Base-by-base conservation (phyloP, 2,329 filamentous ascomycete species). In the Arthrobotrys entomopaga region DNA sequence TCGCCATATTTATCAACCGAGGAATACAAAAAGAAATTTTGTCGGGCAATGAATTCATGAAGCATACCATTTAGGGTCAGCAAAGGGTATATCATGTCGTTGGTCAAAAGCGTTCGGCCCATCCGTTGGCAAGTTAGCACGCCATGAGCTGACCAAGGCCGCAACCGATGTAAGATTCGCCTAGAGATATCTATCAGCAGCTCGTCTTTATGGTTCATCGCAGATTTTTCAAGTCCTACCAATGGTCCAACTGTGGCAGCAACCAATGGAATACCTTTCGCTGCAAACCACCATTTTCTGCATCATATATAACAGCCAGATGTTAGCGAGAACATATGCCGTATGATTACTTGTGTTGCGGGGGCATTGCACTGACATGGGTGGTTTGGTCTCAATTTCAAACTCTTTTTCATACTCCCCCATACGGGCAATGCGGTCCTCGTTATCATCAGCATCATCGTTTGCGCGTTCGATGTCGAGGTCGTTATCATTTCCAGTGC, bases 81-180 rank as follows among this genome's bases (percentile, higher is more conserved):
- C 92, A 91, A 81, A 96, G 91, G 0, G 77, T 42, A 67, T 90
- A 84, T 26, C 86, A 87, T 0, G 87, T 79, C 3, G 70, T 22
- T 66, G 49, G 60, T 74, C 70, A 38, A 58, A 74, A 20, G 88
- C 87, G 15, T 83, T 77, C 77, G 88, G 89, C 0, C 85, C 82
- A 0, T 83, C 82, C 0, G 84, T 83, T 0, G 81, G 79, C 56
- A 83, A 82, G 56, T 84, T 83, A 79, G 89, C 87, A 67, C 91
- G 85, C 93, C 93, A 97, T 22, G 87, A 87, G 38, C 88, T 89
- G 0, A 92, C 91, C n/a, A 97, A 84, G 3, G 93, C 91, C 73
- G 91, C 92, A 69, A 97, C 92, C 64, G 91, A 93, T 81, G 95
- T 90, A 34, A 95, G 89, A 67, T 93, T 96, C 2, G 93, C 70